Base-by-base conservation (phyloP, 441 rosid species). In the Brassica hybrid region DNA sequence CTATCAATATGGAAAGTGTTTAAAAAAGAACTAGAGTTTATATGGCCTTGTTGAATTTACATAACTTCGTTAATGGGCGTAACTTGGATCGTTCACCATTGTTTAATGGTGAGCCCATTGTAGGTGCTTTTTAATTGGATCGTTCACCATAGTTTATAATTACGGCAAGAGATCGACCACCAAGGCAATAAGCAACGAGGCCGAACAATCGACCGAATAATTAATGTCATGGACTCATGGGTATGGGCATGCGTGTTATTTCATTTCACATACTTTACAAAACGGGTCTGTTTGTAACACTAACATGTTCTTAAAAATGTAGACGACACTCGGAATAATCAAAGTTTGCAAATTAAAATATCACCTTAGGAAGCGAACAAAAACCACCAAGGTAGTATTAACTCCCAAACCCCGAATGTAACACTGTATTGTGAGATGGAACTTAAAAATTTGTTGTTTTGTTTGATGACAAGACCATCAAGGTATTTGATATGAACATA, bases 121-220 rank as follows among this genome's bases (percentile, higher is more conserved):
- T 54, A 50, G 54, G 16, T 67, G 17, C 17, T 3, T 38, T n/a
- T 21, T 54, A 19, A 13, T 21, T 27, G 32, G 23, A 75, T 3
- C 36, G 9, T 59, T 54, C 59, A 16, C 12, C n/a, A 7, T 65
- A n/a, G 1, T 1, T 6, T 4, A 58, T 21, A 11, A 25, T 10
- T 23, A 16, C 23, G 3, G 2, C 59, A 54, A 54, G 21, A 54
- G 59, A 54, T 17, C 10, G 10, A 54, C 59, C 59, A 7, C 59
- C 59, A 54, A 54, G 21, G 23, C 5, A 54, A 17, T 54, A 54
- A 13, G 54, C 74, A 58, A 70, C 50, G 16, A 59, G 67, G 58
- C 67, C 59, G 17, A 14, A 23, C 56, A 23, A 21, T 71, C 36
- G 54, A 71, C 74, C 6, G 2, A 58, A 19, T 70, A 13, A 38